Evolutionary conservation across 768 basidiomycete genomes (phyloP).

Genomic region (Hemileccinum impolitum): DNA sequence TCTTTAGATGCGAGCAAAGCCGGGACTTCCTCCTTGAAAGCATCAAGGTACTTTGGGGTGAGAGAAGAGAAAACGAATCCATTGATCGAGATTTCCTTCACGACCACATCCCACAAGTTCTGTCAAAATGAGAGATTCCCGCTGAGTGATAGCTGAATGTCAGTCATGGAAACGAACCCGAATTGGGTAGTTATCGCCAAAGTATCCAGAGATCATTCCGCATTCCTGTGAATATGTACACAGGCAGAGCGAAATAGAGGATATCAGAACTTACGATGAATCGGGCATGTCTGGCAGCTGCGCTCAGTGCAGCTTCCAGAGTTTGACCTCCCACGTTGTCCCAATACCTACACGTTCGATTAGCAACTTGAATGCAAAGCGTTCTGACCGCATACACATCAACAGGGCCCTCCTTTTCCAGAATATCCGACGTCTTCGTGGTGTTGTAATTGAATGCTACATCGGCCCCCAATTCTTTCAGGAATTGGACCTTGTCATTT

Average conservation of each 20-base stretch:
- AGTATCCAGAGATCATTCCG: neutral
- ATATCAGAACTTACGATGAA: constrained; percentile 38
- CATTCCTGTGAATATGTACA: neutral
- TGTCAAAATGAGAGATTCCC: neutral
- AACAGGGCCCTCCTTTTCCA: too few species aligned
- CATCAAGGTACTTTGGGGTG: constrained; percentile 34
- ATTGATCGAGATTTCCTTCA: constrained; percentile 40
- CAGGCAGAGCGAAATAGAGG: too few species aligned
- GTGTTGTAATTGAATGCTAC: too few species aligned
- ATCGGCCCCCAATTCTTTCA: too few species aligned
- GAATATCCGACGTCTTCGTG: too few species aligned
- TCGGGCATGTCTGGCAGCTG: constrained; percentile 9
- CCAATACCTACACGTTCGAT: neutral
- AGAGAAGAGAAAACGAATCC: constrained; percentile 40
- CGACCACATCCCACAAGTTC: constrained; percentile 18
- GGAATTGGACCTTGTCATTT: too few species aligned
- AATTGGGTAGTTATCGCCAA: neutral
- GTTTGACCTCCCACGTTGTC: too few species aligned
- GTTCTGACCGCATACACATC: neutral
- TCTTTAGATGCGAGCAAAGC: constrained; percentile 42
- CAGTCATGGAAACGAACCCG: neutral
- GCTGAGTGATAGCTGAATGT: neutral
- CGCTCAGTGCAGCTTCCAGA: too few species aligned
- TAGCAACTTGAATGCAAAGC: too few species aligned
- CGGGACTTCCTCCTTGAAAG: constrained; percentile 43